phyloP scores from a whole-genome alignment of 192 early-diverging fungal species.

The Gryganskiella cystojenkinii region DNA sequence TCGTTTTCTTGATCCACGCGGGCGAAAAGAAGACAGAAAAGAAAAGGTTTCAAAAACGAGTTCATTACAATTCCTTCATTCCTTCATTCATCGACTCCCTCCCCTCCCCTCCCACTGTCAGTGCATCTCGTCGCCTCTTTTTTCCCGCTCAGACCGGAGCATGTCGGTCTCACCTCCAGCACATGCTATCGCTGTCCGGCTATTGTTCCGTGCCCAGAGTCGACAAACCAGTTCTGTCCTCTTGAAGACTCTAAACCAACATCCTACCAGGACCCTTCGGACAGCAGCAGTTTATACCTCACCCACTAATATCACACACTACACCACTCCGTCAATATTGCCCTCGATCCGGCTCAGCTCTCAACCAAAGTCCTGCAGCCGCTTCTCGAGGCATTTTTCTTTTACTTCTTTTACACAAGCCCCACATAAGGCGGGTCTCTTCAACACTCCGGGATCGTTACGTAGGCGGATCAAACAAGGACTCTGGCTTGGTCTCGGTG shows the following conservation, averaged over 20 bases:
- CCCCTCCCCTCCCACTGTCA: neutral
- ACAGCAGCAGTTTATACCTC: neutral
- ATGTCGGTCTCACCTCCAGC: conserved; percentile 13
- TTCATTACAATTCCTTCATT: neutral
- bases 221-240: neutral
- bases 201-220: neutral
- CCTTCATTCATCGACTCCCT: neutral
- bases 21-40: no score
- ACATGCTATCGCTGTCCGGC: conserved; percentile 1
- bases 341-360: no score
- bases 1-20: no score
- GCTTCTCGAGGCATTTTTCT: no score
- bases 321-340: no score
- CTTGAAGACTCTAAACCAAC: no score
- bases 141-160: conserved; percentile 12
- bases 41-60: neutral
- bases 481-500: conserved; percentile 33
- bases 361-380: no score
- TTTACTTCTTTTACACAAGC: no score
- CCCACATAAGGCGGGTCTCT: conserved; percentile 19
- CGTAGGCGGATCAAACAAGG: conserved; percentile 29
- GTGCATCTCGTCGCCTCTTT: neutral
- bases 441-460: conserved; percentile 34
- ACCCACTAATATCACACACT: no score
- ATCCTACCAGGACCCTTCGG: neutral